Conservation (phyloP, 2,329 filamentous ascomycete genomes). For the Chlorencoelia australis region DNA sequence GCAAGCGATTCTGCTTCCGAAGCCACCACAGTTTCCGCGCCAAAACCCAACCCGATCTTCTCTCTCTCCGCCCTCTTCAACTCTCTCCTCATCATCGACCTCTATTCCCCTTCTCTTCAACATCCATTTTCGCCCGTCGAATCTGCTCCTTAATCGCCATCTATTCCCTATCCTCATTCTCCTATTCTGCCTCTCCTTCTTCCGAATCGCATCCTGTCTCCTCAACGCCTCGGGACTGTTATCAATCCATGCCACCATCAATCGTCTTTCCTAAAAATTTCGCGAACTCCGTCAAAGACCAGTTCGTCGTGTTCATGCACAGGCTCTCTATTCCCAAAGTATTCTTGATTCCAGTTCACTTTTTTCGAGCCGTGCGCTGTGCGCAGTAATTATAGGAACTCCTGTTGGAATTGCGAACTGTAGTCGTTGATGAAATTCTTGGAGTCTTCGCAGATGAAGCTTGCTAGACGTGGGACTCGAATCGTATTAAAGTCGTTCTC, state of each 20-base stretch:
- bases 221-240: constrained; percentile 77
- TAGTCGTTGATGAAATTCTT: constrained; percentile 76
- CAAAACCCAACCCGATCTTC: constrained; percentile 65
- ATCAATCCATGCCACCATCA: constrained; percentile 90
- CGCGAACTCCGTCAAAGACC: constrained; percentile 84
- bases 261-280: constrained; percentile 76
- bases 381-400: constrained; percentile 67
- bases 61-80: constrained; percentile 59
- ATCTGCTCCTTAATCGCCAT: constrained; percentile 77
- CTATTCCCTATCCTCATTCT: constrained; percentile 88
- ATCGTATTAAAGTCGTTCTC: constrained; percentile 85
- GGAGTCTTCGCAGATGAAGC: constrained; percentile 78
- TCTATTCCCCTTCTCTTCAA: constrained; percentile 36
- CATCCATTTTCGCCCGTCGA: constrained; percentile 56
- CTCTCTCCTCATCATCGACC: constrained; percentile 34
- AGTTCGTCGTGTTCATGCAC: constrained; percentile 91
- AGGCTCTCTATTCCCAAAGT: constrained; percentile 84
- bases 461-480: constrained; percentile 79
- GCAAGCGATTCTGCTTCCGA: constrained; percentile 13
- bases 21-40: constrained; percentile 27
- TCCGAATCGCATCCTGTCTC: constrained; percentile 68
- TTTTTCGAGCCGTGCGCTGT: constrained; percentile 87
- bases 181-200: constrained; percentile 78
- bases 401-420: constrained; percentile 68
- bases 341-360: constrained; percentile 84